Evolutionary conservation across 441 rosid genomes (phyloP), one percentile per base, ranked within the genome.

Genomic region (Populus hybrid): DNA sequence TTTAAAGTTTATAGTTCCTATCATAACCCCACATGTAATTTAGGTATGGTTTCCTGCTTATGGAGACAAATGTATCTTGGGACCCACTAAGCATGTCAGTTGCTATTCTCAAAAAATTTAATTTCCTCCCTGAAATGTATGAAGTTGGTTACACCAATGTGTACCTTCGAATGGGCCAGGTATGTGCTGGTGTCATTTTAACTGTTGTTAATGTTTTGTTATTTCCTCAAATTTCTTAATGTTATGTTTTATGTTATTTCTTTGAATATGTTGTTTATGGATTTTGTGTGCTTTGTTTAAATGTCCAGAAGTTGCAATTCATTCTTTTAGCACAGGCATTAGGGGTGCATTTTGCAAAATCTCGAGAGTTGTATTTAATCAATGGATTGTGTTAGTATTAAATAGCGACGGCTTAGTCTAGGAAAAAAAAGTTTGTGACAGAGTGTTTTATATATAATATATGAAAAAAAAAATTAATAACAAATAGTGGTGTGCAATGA

Each of bases 121-220:
- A 89, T 24, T 78, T 96, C 83, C 91, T 72, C 69, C 97, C 97
- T 70, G 98, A 90, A 80, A 89, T 90, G 95, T 94, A 91, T 84
- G 95, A 94, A 92, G 87, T 96, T 81, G 99, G 99, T 76, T 96
- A 90, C 79, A 94, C 92, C 74, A 96, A 94, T 83, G 59, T 93
- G 75, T 91, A 87, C 81, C 90, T 96, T 34, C 90, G 97, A 54
- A 87, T 87, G 64, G 98, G 97, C 23, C 97, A 91, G 95, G 99
- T 94, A 80, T 82, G 87, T 79, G 69, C 61, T 54, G 16, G 23
- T 64, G 4, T 75, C 23, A 3, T 18, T 75, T n/a, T 42, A n/a
- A 46, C 16, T 2, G 32, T 21, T 70, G 36, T 6, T 18, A 65
- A 64, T 79, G 57, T 63, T 64, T 73, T 30, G 32, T 30, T 30